These are phyloP conservation scores for Martensiomyces pterosporus DNA, from an alignment of 192 early-diverging fungal species.

Conservation along the genomic window DNA sequence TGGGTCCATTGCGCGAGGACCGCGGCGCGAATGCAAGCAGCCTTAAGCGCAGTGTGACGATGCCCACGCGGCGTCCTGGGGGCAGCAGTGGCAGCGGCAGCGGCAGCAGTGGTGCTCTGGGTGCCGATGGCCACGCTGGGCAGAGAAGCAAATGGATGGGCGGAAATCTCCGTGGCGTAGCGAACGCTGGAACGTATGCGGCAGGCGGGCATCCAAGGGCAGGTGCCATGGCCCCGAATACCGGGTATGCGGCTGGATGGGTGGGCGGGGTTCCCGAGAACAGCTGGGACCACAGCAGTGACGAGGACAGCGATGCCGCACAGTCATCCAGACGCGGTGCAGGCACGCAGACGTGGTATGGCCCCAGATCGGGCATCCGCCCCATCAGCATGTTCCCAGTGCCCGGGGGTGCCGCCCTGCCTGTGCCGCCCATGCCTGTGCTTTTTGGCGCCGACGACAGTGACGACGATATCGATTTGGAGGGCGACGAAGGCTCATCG, in stretches of 20 bases:
- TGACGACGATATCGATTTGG: constrained; percentile 61
- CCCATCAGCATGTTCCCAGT: constrained; percentile 45
- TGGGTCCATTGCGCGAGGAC: constrained; percentile 25
- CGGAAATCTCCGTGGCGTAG: no score
- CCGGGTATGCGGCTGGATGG: constrained; percentile 25
- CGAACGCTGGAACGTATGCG: no score
- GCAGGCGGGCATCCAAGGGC: no score
- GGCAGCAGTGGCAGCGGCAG: constrained; percentile 4
- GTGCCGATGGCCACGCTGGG: no score
- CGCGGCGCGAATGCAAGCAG: constrained; percentile 1
- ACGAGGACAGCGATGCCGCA: constrained; percentile 14
- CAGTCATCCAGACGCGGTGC: constrained; percentile 16
- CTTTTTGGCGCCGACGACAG: constrained; percentile 53
- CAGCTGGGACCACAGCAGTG: constrained; percentile 44
- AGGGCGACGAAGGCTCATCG: constrained; percentile 58
- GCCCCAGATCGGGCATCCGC: constrained; percentile 27
- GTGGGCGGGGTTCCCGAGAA: constrained; percentile 19
- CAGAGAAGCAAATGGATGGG: constrained; percentile 38
- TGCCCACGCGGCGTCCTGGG: constrained; percentile 29
- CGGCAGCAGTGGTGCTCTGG: background rate
- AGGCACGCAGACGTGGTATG: constrained; percentile 44
- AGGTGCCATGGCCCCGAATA: constrained; percentile 1
- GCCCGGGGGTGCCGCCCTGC: constrained; percentile 14
- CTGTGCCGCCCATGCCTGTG: constrained; percentile 42
- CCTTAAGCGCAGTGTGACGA: constrained; percentile 45